phyloP scores from a whole-genome alignment of 345 rosid species.

The Rhizophora apiculata region DNA sequence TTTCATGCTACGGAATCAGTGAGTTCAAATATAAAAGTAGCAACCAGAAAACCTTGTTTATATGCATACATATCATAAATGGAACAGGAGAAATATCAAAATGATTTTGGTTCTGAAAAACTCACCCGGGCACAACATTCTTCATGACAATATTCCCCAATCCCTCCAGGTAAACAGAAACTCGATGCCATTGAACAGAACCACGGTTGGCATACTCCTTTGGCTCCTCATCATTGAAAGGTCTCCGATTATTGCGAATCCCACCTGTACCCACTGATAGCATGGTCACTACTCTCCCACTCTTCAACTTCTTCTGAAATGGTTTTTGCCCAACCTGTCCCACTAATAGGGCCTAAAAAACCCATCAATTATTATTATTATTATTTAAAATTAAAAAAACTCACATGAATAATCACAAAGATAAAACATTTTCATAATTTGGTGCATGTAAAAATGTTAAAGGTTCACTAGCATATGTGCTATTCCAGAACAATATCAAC shows the following conservation, averaged over 20 bases:
- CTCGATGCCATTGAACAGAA: slow-evolving; percentile 90
- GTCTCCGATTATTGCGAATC: slow-evolving; percentile 73
- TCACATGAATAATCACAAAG: not conserved
- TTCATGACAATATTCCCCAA: slow-evolving; percentile 62
- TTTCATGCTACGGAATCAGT: too few relatives aligned
- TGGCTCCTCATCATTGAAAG: slow-evolving; percentile 67
- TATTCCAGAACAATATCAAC: too few relatives aligned
- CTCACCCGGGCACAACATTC: slow-evolving; percentile 73
- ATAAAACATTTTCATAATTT: too few relatives aligned
- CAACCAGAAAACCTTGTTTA: not conserved
- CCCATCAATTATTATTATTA: too few relatives aligned
- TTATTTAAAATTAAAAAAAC: not conserved
- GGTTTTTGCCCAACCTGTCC: slow-evolving; percentile 88
- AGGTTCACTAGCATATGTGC: too few relatives aligned
- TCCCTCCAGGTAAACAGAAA: slow-evolving; percentile 57
- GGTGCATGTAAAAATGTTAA: too few relatives aligned
- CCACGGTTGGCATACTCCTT: slow-evolving; percentile 63
- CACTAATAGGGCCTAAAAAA: slow-evolving; percentile 74
- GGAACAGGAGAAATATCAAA: not conserved
- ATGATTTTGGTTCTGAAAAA: slow-evolving; percentile 1
- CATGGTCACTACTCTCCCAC: slow-evolving; percentile 53
- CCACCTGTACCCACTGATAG: slow-evolving; percentile 88
- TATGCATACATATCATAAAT: not conserved
- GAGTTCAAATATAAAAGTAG: not conserved
- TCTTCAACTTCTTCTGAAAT: slow-evolving; percentile 68